A percentile compares a stretch with the other conserved stretches of the same genome.
These are phyloP conservation scores for Coniochaeta sp. DNA, from an alignment of 2,329 filamentous ascomycete species.

Conservation along the genomic window DNA sequence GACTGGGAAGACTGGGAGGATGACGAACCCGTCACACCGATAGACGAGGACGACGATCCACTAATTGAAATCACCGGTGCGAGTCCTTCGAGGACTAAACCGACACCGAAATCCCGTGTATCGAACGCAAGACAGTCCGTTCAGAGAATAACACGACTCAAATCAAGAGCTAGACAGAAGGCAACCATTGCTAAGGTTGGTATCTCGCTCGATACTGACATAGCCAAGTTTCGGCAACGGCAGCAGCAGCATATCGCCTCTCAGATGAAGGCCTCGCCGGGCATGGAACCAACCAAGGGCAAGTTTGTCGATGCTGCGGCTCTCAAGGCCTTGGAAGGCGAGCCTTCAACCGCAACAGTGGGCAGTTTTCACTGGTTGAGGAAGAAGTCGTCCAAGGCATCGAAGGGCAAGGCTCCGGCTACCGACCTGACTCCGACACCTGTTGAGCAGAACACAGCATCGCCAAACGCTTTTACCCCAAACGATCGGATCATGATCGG, in stretches of 20 bases:
- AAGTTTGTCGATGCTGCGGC: slow-evolving; percentile 54
- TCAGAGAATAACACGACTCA: slow-evolving; percentile 36
- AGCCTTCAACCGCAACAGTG: slow-evolving; percentile 43
- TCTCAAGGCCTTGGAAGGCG: slow-evolving; percentile 50
- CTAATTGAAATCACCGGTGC: slow-evolving; percentile 7
- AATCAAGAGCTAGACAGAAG: slow-evolving; percentile 54
- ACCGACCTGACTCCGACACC: slow-evolving; percentile 15
- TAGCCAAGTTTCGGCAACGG: slow-evolving; percentile 41
- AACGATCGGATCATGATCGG: slow-evolving; percentile 54
- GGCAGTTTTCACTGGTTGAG: slow-evolving; percentile 51
- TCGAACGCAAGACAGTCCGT: slow-evolving; percentile 26
- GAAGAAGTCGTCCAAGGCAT: slow-evolving; percentile 24
- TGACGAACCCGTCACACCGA: slow-evolving; percentile 32
- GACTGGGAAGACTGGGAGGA: slow-evolving; percentile 50
- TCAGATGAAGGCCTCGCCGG: slow-evolving; percentile 14
- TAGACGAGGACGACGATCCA: slow-evolving; percentile 25
- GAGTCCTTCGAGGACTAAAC: slow-evolving; percentile 4
- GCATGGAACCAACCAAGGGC: slow-evolving; percentile 16
- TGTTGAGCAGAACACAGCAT: slow-evolving; percentile 39
- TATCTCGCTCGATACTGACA: slow-evolving; percentile 64
- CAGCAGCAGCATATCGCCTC: slow-evolving; percentile 28
- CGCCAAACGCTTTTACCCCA: slow-evolving; percentile 55
- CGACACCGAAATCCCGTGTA: slow-evolving; percentile 10
- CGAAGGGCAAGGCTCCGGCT: slow-evolving; percentile 18
- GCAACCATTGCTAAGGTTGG: slow-evolving; percentile 53